Evolutionary conservation across 2,329 filamentous ascomycete genomes (phyloP).

Genomic region (Epichloe gansuensis): DNA sequence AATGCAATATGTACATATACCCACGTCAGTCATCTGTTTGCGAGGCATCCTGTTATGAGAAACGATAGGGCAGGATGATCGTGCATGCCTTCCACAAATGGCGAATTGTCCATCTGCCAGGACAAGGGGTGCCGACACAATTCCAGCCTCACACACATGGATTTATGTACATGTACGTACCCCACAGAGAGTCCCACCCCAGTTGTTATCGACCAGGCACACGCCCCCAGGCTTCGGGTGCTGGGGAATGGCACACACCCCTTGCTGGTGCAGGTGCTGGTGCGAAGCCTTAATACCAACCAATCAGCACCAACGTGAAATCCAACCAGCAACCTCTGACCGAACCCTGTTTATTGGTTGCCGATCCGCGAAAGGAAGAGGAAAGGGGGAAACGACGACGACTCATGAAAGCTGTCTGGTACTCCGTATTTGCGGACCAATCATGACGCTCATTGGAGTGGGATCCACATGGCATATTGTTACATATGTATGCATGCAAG

Average conservation of each 20-base stretch:
- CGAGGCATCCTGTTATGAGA: not conserved
- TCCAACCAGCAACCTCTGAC: not conserved
- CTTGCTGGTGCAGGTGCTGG: too few relatives aligned
- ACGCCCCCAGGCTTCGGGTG: too few relatives aligned
- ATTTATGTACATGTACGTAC: too few relatives aligned
- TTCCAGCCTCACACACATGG: too few relatives aligned
- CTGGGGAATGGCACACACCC: too few relatives aligned
- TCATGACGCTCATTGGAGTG: not conserved
- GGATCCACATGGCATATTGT: not conserved
- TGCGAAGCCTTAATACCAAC: too few relatives aligned
- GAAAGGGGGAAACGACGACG: not conserved
- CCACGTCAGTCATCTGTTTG: not conserved
- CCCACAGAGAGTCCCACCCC: too few relatives aligned
- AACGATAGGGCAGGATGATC: not conserved
- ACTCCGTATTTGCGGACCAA: not conserved
- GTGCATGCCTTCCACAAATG: constrained; percentile 1
- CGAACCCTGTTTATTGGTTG: not conserved
- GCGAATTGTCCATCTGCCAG: not conserved
- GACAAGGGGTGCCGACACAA: too few relatives aligned
- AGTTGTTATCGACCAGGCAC: too few relatives aligned
- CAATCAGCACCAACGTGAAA: too few relatives aligned
- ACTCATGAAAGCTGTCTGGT: not conserved
- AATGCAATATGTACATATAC: not conserved
- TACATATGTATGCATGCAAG: too few relatives aligned
- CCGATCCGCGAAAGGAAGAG: not conserved